Percentiles rank a stretch among this genome's conserved stretches.
Evolutionary conservation across 768 basidiomycete genomes (phyloP).

Genomic region (Suillus brevipes): DNA sequence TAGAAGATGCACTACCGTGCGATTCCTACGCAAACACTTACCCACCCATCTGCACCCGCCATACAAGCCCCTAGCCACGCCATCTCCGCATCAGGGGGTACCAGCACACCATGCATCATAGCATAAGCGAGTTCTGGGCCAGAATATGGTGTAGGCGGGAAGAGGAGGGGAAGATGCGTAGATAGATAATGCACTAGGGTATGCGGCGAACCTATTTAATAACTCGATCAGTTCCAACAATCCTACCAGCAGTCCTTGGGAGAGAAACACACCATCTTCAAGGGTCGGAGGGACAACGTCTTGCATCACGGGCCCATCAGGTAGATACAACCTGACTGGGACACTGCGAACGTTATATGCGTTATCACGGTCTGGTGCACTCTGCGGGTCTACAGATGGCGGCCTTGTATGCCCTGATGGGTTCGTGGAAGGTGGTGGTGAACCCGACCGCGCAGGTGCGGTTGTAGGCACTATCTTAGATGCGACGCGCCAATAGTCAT

Average conservation of each 20-base stretch:
- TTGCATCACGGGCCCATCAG: constrained; percentile 87
- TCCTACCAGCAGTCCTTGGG: constrained; percentile 1
- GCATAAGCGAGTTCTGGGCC: constrained; percentile 66
- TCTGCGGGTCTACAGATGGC: constrained; percentile 60
- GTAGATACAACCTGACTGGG: constrained; percentile 87
- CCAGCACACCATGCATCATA: constrained; percentile 79
- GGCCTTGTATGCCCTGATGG: constrained; percentile 65
- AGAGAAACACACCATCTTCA: constrained; percentile 64
- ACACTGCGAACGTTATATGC: constrained; percentile 87
- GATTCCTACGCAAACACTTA: constrained; percentile 82
- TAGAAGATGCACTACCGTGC: constrained; percentile 17
- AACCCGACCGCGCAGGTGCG: constrained; percentile 56
- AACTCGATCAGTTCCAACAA: neutral
- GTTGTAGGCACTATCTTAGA: constrained; percentile 90
- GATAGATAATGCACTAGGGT: constrained; percentile 72
- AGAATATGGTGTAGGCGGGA: constrained; percentile 50
- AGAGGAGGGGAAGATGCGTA: constrained; percentile 77
- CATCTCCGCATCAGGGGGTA: constrained; percentile 86
- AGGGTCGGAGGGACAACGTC: constrained; percentile 81
- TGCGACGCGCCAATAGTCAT: constrained; percentile 92
- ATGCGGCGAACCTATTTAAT: constrained; percentile 59
- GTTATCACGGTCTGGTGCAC: constrained; percentile 66
- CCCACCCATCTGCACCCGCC: constrained; percentile 94
- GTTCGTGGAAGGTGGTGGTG: constrained; percentile 52
- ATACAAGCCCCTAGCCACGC: constrained; percentile 94